A percentile compares a stretch with the other conserved stretches of the same genome.
Conservation (phyloP, 2,329 filamentous ascomycete species). For the Scedosporium boydii region DNA sequence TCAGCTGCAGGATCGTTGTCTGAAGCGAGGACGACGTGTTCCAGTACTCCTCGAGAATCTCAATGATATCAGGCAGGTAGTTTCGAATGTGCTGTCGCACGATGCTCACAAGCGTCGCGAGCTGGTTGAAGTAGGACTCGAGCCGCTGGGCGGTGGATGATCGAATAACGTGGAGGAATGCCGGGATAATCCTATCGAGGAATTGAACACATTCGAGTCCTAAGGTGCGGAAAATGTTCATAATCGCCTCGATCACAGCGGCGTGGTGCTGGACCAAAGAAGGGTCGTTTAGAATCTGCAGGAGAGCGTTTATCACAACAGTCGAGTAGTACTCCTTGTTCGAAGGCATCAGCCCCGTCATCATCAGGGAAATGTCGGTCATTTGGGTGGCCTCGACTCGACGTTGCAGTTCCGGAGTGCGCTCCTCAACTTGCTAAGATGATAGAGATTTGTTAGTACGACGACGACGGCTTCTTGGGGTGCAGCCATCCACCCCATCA, state of each 20-base stretch:
- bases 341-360: conserved; percentile 91
- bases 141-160: conserved; percentile 68
- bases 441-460: conserved; percentile 1
- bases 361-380: conserved; percentile 94
- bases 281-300: conserved; percentile 83
- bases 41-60: conserved; percentile 86
- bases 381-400: conserved; percentile 54
- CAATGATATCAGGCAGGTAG: conserved; percentile 78
- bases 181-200: conserved; percentile 85
- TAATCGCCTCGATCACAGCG: conserved; percentile 91
- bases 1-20: conserved; percentile 80
- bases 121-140: conserved; percentile 95
- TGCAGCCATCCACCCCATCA: neutral
- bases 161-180: conserved; percentile 82
- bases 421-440: conserved; percentile 70
- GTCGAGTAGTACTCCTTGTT: conserved; percentile 98
- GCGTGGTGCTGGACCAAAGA: conserved; percentile 88
- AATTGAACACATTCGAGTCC: conserved; percentile 95
- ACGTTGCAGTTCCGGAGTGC: conserved; percentile 70
- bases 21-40: conserved; percentile 70
- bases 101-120: conserved; percentile 86
- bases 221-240: conserved; percentile 96
- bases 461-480: neutral
- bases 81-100: conserved; percentile 94
- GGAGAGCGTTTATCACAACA: conserved; percentile 89